Percentiles rank a stretch among this genome's conserved stretches.
These are phyloP conservation scores for Coccomyxa sp. DNA, from an alignment of 139 green algal genomes.

Conservation along the genomic window DNA sequence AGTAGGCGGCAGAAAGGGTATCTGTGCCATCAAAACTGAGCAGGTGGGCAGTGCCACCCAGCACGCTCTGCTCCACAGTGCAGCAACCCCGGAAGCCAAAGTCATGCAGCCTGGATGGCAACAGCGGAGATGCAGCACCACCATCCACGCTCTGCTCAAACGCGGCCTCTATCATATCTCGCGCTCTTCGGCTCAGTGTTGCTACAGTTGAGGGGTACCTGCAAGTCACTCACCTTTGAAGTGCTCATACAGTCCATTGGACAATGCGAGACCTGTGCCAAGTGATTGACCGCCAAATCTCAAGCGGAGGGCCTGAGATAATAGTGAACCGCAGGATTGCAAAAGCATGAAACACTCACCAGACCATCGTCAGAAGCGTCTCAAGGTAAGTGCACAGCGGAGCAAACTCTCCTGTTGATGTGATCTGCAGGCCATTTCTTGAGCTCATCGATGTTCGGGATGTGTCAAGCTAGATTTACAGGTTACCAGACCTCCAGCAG, in stretches of 20 bases:
- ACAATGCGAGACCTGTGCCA: neutral
- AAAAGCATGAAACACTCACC: conserved; percentile 29
- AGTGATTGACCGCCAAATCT: too few relatives aligned
- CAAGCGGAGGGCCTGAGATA: too few relatives aligned
- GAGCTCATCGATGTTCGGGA: neutral
- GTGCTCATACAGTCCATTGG: neutral
- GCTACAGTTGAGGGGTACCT: conserved; percentile 87
- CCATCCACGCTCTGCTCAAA: conserved; percentile 72
- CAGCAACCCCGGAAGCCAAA: conserved; percentile 80
- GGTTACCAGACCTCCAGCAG: too few relatives aligned
- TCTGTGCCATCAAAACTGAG: conserved; percentile 83
- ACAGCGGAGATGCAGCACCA: conserved; percentile 44
- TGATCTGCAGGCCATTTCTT: conserved; percentile 57
- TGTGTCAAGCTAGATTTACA: too few relatives aligned
- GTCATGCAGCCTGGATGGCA: conserved; percentile 71
- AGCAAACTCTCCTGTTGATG: conserved; percentile 59
- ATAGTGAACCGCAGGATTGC: too few relatives aligned
- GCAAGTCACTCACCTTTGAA: neutral
- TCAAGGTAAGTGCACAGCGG: conserved; percentile 86
- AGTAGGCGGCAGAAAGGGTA: conserved; percentile 85
- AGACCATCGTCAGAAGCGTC: conserved; percentile 80
- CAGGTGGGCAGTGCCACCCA: conserved; percentile 84
- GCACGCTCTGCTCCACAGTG: conserved; percentile 74
- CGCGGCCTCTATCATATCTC: conserved; percentile 67
- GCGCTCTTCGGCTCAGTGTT: conserved; percentile 67